These are phyloP conservation scores for Coniosporium apollinis DNA, from an alignment of 495 filamentous ascomycete genomes.

Conservation along the genomic window DNA sequence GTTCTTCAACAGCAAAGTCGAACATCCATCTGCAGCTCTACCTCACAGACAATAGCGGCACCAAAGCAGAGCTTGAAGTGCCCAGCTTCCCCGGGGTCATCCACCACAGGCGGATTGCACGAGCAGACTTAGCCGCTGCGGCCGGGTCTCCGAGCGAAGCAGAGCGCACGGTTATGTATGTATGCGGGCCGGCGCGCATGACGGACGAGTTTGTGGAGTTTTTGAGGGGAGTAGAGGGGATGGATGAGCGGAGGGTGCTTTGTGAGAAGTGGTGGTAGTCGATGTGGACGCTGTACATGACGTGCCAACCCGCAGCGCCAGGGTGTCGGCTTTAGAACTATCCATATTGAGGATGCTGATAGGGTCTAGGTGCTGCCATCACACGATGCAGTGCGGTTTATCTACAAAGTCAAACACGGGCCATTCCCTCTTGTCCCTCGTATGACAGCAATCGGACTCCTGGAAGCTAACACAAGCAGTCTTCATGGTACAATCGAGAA, in stretches of 20 bases:
- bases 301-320: no score
- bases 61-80: not conserved
- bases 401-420: no score
- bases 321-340: no score
- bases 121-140: conserved; percentile 9
- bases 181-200: conserved; percentile 68
- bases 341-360: no score
- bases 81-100: not conserved
- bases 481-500: no score
- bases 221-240: conserved; percentile 31
- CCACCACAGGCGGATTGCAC: conserved; percentile 5
- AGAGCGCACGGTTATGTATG: conserved; percentile 43
- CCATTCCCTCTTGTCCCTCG: no score
- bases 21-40: not conserved
- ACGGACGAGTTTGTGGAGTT: conserved; percentile 59
- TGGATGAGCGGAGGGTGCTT: conserved; percentile 41
- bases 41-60: no score
- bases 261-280: conserved; percentile 92
- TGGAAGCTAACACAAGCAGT: no score
- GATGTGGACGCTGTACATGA: no score
- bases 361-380: no score
- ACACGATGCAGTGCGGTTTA: no score
- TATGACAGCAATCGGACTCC: no score
- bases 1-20: conserved; percentile 8
- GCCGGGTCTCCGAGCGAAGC: conserved; percentile 28